phyloP scores from a whole-genome alignment of 2,329 filamentous ascomycete genomes.

The Xylaria sp. region DNA sequence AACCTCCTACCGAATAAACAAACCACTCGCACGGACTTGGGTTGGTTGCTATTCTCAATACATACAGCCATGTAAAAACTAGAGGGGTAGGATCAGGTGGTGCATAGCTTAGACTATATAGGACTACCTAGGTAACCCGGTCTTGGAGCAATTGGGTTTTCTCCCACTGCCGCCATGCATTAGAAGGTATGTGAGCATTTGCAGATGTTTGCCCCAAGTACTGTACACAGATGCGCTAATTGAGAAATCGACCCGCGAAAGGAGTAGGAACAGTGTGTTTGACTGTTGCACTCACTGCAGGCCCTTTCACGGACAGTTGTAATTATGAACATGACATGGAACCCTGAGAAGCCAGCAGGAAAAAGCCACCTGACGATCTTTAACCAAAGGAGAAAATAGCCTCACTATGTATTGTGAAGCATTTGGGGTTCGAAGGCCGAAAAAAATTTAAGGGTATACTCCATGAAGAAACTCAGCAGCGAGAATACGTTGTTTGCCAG shows the following conservation, averaged over 20 bases:
- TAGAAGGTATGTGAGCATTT: not conserved
- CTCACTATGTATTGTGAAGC: too few relatives aligned
- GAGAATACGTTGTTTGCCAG: constrained; percentile 8
- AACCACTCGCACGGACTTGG: not conserved
- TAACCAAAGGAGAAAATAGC: not conserved
- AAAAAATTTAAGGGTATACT: too few relatives aligned
- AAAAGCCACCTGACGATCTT: not conserved
- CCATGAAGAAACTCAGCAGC: too few relatives aligned
- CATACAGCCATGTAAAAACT: not conserved
- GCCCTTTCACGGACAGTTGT: not conserved
- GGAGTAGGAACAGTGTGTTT: not conserved
- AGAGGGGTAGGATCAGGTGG: not conserved
- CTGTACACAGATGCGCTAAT: too few relatives aligned
- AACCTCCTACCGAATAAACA: not conserved
- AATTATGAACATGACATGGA: not conserved
- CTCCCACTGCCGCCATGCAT: constrained; percentile 3
- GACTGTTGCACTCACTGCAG: not conserved
- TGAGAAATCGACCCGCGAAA: not conserved
- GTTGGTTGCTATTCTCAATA: not conserved
- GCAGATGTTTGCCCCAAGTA: too few relatives aligned
- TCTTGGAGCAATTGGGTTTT: constrained; percentile 7
- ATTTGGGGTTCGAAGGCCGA: too few relatives aligned
- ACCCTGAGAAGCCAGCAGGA: not conserved
- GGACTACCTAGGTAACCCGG: too few relatives aligned
- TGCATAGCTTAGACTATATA: too few relatives aligned